Base-by-base conservation (phyloP, 805 yeast genomes). In the Teunomyces stri region DNA sequence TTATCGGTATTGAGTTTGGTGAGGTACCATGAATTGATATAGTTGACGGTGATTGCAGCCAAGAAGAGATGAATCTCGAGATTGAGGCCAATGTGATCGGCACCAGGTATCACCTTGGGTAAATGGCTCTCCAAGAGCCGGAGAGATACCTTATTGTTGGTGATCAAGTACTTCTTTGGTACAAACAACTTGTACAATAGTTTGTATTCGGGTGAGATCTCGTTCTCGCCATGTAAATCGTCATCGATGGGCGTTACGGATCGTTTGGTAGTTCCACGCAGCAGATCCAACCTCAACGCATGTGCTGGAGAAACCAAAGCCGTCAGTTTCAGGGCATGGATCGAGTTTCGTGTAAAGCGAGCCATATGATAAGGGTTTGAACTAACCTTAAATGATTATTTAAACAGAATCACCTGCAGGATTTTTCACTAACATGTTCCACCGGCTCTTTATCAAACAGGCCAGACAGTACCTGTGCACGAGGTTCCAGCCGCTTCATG, bases 11-110 rank as follows among this genome's bases (percentile, higher is more conserved):
- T 68, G 20, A 69, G 51, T 45, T 65, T 47, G 43, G 29, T 27
- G 27, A 50, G 33, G 46, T 54, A 54, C 58, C 58, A 54, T 38
- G 55, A 47, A 29, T 35, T 44, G 35, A 54, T 48, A 40, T 42
- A 54, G 16, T 48, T 53, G 29, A 46, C 48, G 39, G 53, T 38
- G 9, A 71, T 62, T 2, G 64, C 53, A 30, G 69, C 61, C n/a
- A 71, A 49, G 45, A 72, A 67, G 46, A 71, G 52, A 50, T 72
- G 76, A 12, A 72, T 47, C 44, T 68, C 66, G 42, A 70, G 59
- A 43, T 70, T 70, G 36, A 70, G 53, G 7, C 22, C 16, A 25
- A 11, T 9, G 27, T 29, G 10, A 39, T 48, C 53, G 15, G 25
- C 16, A 40, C 43, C 29, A 46, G 42, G 58, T 6, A 68, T 58